phyloP scores from a whole-genome alignment of 2,329 filamentous ascomycete species.

The Aspergillus fumigatus region DNA sequence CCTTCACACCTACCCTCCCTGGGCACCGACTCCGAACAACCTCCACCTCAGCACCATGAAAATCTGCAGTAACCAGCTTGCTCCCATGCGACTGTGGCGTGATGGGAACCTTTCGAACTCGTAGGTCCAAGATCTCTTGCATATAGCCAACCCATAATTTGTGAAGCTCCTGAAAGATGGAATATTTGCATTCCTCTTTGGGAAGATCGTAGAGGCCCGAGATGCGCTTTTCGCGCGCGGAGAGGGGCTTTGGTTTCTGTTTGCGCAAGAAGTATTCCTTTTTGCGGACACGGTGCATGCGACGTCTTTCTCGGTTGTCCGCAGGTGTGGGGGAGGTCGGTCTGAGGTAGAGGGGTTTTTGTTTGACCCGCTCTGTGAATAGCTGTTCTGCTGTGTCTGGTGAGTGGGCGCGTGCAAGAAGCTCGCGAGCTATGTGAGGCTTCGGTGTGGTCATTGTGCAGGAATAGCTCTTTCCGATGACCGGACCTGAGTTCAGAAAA shows the following conservation, averaged over 20 bases:
- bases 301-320: conserved; percentile 51
- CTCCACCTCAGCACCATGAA: conserved; percentile 78
- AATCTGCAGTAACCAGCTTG: conserved; percentile 80
- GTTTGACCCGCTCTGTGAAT: conserved; percentile 76
- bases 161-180: conserved; percentile 72
- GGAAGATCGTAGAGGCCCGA: conserved; percentile 72
- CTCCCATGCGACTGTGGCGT: conserved; percentile 51
- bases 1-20: conserved; percentile 73
- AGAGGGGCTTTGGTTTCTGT: conserved; percentile 64
- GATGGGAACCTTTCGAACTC: conserved; percentile 39
- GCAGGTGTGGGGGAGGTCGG: conserved; percentile 64
- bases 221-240: conserved; percentile 69
- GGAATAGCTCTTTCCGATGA: background rate
- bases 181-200: conserved; percentile 63
- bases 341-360: conserved; percentile 73
- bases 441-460: conserved; percentile 21
- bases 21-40: conserved; percentile 79
- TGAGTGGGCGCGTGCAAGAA: conserved; percentile 75
- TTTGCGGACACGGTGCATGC: conserved; percentile 46
- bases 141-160: conserved; percentile 80
- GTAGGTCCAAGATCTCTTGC: conserved; percentile 68
- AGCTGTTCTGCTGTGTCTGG: conserved; percentile 66
- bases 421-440: conserved; percentile 51
- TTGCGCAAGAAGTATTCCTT: conserved; percentile 44
- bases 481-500: background rate